Evolutionary conservation across 2,329 filamentous ascomycete species (phyloP), one percentile per base, ranked within the genome.

Genomic region (Lachnellula hyalina): DNA sequence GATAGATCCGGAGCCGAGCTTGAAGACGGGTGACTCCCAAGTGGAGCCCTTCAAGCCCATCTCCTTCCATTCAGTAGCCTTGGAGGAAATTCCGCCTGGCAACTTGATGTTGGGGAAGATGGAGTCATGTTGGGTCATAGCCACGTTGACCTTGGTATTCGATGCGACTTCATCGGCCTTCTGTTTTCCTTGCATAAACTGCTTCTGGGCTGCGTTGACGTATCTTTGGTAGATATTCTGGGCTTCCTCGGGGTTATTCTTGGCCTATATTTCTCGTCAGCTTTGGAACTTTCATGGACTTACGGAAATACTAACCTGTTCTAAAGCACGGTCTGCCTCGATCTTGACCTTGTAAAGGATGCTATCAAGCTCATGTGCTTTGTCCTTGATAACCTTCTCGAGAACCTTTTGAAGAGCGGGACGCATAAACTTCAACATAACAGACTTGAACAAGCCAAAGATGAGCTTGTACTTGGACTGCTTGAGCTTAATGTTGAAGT

Each of bases 11-110:
- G 75, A 81, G 47, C 94, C 93, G 64, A 97, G 87, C 57, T 84
- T 86, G 77, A 99, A 99, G 67, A 99, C 84, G 9, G 93, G 90
- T 58, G 89, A 95, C 78, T 96, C 87, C 94, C 94, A 99, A 72
- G 85, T 86, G 53, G 96, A 89, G 51, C 94, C 94, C 82, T 94
- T 90, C 63, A 77, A 78, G 8, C 93, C 90, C 55, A 96, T 80
- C 21, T 96, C 84, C 75, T 85, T 90, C 80, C 95, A 97, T 73
- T 96, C 90, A 23, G 90, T 95, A 9, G 93, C 92, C 82, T 96
- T 96, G 75, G 84, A 86, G 64, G 89, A 94, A 70, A 96, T 93
- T 53, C 91, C 92, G 34, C 89, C 89, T 25, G 92, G 91, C 5
- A 99, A 79, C 54, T 85, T 80, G 68, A 99, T 86, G 69, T 93